A percentile compares a stretch with the other conserved stretches of the same genome.
Evolutionary conservation across 139 green algal genomes (phyloP).

Genomic region (Coccomyxa sp.): DNA sequence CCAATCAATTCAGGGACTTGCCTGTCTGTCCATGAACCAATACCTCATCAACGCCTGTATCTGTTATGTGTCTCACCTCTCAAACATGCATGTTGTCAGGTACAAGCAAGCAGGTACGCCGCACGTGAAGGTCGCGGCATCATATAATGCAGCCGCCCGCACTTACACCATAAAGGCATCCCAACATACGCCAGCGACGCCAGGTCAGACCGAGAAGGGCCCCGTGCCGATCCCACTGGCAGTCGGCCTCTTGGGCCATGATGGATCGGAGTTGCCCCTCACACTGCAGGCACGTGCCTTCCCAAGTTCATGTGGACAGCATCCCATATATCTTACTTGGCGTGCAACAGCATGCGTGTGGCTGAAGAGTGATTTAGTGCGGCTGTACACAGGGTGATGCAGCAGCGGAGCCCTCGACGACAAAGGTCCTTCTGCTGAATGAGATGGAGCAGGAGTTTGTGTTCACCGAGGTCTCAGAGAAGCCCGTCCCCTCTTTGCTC

Average conservation of each 20-base stretch:
- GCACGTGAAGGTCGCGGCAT: slow-evolving; percentile 52
- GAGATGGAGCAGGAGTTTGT: slow-evolving; percentile 51
- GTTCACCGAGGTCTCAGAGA: slow-evolving; percentile 47
- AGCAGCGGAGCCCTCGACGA: background rate
- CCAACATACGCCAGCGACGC: slow-evolving; percentile 68
- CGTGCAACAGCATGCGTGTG: background rate
- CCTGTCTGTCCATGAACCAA: too few species aligned
- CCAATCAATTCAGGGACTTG: too few species aligned
- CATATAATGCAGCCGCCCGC: slow-evolving; percentile 66
- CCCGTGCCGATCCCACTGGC: slow-evolving; percentile 78
- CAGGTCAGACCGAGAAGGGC: slow-evolving; percentile 72
- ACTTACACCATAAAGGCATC: slow-evolving; percentile 75
- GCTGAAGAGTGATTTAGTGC: too few species aligned
- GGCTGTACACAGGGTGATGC: background rate
- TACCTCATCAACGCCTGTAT: too few species aligned
- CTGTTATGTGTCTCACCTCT: too few species aligned
- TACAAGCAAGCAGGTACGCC: slow-evolving; percentile 92
- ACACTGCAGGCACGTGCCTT: slow-evolving; percentile 38
- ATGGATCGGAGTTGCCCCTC: slow-evolving; percentile 76
- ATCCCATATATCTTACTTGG: background rate
- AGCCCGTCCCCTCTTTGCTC: slow-evolving; percentile 84
- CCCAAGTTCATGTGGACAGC: background rate
- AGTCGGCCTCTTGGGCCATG: slow-evolving; percentile 76
- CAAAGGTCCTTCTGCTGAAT: slow-evolving; percentile 56
- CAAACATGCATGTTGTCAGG: slow-evolving; percentile 36